A percentile compares a stretch with the other conserved stretches of the same genome.
phyloP scores from a whole-genome alignment of 768 basidiomycete genomes.

The Suillus subaureus region DNA sequence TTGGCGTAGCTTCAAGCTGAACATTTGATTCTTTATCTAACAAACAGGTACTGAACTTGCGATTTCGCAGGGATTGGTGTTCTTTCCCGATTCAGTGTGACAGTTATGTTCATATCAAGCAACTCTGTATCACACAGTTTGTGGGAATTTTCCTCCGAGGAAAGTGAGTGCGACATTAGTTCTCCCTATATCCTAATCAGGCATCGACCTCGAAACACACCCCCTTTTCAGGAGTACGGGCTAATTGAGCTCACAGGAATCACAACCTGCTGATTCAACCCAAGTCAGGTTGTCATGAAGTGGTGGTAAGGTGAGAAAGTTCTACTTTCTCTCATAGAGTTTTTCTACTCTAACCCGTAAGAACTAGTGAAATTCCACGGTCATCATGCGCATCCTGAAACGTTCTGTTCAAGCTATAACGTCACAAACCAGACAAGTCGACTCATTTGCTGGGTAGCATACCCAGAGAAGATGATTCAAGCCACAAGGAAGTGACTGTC shows the following conservation, averaged over 20 bases:
- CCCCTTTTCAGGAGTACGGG: constrained; percentile 21
- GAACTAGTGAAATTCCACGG: not conserved
- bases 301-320: too few species aligned
- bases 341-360: too few species aligned
- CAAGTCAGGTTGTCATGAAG: constrained; percentile 49
- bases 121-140: constrained; percentile 1
- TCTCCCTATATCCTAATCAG: constrained; percentile 19
- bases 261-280: constrained; percentile 32
- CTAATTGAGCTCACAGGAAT: constrained; percentile 19
- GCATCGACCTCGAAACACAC: constrained; percentile 17
- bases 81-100: not conserved
- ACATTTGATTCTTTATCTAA: too few species aligned
- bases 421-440: not conserved
- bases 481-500: too few species aligned
- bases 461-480: not conserved
- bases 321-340: too few species aligned
- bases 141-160: constrained; percentile 9
- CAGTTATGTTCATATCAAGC: constrained; percentile 10
- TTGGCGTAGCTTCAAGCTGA: constrained; percentile 3
- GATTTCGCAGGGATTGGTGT: constrained; percentile 12
- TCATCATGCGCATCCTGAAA: not conserved
- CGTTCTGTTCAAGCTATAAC: not conserved
- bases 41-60: constrained; percentile 10
- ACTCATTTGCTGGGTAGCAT: not conserved
- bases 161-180: constrained; percentile 17